Evolutionary conservation across 2,329 filamentous ascomycete species (phyloP).

Genomic region (Fusarium beomiforme): DNA sequence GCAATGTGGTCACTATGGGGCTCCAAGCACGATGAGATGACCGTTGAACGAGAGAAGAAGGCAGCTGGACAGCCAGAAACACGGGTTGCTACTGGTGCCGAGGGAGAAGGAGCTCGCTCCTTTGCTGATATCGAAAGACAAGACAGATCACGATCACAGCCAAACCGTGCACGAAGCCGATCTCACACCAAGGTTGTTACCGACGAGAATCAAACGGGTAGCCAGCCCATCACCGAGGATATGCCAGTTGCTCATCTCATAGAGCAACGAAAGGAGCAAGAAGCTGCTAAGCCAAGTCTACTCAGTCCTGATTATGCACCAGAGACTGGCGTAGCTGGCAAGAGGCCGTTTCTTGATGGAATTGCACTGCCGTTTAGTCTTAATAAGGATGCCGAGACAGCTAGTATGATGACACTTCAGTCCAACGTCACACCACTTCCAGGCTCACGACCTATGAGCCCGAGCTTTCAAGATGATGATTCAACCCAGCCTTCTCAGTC

Average conservation of each 20-base stretch:
- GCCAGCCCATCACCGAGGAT: slow-evolving; percentile 47
- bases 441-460: slow-evolving; percentile 49
- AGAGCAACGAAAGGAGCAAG: slow-evolving; percentile 52
- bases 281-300: slow-evolving; percentile 53
- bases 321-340: slow-evolving; percentile 64
- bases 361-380: slow-evolving; percentile 80
- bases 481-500: slow-evolving; percentile 23
- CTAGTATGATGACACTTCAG: slow-evolving; percentile 75
- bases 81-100: slow-evolving; percentile 48
- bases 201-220: slow-evolving; percentile 61
- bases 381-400: slow-evolving; percentile 69
- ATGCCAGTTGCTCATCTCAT: slow-evolving; percentile 57
- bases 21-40: slow-evolving; percentile 85
- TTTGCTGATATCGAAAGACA: slow-evolving; percentile 54
- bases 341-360: slow-evolving; percentile 73
- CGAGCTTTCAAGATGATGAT: slow-evolving; percentile 18
- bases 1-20: slow-evolving; percentile 89
- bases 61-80: slow-evolving; percentile 52
- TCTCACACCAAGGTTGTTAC: slow-evolving; percentile 59
- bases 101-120: slow-evolving; percentile 56
- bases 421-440: slow-evolving; percentile 50
- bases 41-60: slow-evolving; percentile 68
- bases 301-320: slow-evolving; percentile 56
- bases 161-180: slow-evolving; percentile 47
- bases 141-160: slow-evolving; percentile 43